A percentile compares a stretch with the other conserved stretches of the same genome.
Conservation (phyloP, 495 filamentous ascomycete species). For the Daldinia bambusicola region DNA sequence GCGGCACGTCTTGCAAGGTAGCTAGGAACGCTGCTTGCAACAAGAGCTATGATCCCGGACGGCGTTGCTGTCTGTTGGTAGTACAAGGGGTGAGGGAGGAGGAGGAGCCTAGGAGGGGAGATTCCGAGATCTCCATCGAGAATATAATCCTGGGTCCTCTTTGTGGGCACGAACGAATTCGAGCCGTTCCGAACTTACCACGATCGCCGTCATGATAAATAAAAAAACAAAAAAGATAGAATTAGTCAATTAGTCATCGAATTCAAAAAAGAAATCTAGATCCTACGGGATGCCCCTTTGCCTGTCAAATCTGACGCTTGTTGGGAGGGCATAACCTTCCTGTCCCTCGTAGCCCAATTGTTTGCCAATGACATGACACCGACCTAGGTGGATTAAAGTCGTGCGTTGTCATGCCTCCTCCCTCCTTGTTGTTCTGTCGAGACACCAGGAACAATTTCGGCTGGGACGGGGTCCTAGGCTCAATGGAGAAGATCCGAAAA, state of each 20-base stretch:
- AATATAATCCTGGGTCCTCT: constrained; percentile 30
- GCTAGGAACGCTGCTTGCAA: constrained; percentile 12
- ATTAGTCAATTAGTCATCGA: constrained; percentile 5
- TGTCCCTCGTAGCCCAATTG: constrained; percentile 11
- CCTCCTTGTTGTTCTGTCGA: constrained; percentile 4
- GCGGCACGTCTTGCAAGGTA: background rate
- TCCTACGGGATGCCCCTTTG: constrained; percentile 17
- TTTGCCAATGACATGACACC: constrained; percentile 8
- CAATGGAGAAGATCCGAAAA: too few relatives aligned
- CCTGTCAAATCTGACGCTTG: constrained; percentile 15
- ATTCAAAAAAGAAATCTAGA: constrained; percentile 15
- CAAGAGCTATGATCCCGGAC: constrained; percentile 35
- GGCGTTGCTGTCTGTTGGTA: constrained; percentile 20
- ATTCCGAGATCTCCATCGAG: constrained; percentile 27
- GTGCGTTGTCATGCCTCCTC: constrained; percentile 7
- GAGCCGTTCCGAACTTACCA: constrained; percentile 37
- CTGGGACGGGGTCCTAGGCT: constrained; percentile 2
- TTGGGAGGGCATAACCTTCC: constrained; percentile 11
- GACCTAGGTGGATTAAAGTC: constrained; percentile 17
- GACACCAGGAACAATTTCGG: constrained; percentile 15
- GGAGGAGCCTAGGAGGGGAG: too few relatives aligned
- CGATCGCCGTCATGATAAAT: constrained; percentile 28
- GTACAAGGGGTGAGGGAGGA: background rate
- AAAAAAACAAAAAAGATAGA: constrained; percentile 8
- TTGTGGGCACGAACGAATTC: constrained; percentile 30